Percentiles rank a stretch among this genome's conserved stretches.
Evolutionary conservation across 192 early-diverging fungal genomes (phyloP).

Genomic region (Powellomyces hirtus): DNA sequence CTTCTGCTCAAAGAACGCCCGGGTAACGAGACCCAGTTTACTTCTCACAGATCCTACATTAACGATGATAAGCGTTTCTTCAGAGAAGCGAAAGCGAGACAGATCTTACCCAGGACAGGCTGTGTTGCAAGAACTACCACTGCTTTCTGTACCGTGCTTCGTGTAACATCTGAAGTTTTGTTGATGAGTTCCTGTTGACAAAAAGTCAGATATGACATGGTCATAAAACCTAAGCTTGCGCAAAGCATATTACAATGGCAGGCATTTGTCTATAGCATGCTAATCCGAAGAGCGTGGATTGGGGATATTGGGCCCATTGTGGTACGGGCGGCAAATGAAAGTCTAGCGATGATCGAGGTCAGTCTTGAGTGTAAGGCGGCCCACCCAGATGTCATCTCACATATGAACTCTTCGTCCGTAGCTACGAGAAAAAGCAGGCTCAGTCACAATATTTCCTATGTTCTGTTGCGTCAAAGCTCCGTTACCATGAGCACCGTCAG

Average conservation of each 20-base stretch:
- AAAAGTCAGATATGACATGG: neutral
- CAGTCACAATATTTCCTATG: neutral
- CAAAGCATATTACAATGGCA: constrained; percentile 45
- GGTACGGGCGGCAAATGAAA: constrained; percentile 78
- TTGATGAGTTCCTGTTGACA: constrained; percentile 61
- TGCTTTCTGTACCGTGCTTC: constrained; percentile 78
- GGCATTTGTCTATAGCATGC: constrained; percentile 80
- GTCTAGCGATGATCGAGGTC: no score
- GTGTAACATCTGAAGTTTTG: constrained; percentile 72
- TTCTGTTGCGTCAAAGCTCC: neutral
- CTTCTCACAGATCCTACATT: constrained; percentile 59
- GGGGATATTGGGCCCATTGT: constrained; percentile 51
- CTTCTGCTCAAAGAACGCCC: constrained; percentile 73
- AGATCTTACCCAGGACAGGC: constrained; percentile 27
- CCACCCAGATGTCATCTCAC: no score
- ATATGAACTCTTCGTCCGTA: constrained; percentile 75
- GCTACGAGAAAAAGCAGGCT: constrained; percentile 22
- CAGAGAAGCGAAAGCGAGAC: constrained; percentile 5
- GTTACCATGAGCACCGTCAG: constrained; percentile 79
- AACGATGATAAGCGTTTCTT: constrained; percentile 48
- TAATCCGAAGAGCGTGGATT: constrained; percentile 75
- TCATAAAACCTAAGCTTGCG: neutral
- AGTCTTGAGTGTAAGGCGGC: no score
- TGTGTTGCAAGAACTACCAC: constrained; percentile 73
- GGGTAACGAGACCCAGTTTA: constrained; percentile 74